Base-by-base conservation (phyloP, 345 rosid genomes). In the Capsella bursapastoris region DNA sequence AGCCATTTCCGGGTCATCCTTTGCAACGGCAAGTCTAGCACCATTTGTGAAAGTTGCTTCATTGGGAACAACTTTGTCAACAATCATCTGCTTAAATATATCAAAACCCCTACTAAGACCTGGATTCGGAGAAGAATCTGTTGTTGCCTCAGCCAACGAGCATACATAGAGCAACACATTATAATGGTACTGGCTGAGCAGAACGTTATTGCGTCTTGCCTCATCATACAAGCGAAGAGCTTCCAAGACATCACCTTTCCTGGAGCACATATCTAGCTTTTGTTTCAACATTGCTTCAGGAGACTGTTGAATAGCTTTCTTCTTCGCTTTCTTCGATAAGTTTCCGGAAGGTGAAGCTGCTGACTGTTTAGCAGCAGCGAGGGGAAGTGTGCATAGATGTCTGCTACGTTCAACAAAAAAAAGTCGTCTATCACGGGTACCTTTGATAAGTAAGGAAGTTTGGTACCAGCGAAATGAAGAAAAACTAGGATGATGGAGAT, bases 1-100 rank as follows among this genome's bases (percentile, higher is more conserved):
- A 50, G 99, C 97, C 97, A 87, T 87, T 8, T 90, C 91, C 3
- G 89, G 96, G 79, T 92, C 97, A 63, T 90, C 97, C 76, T 73
- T 59, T 11, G 87, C 93, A 64, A 82, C 85, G 8, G 97, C 97
- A 56, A 95, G 75, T 70, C 97, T 90, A 15, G 97, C 96, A 40
- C 80, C 78, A 65, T 83, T 92, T 0, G 99, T 95, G 81, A 95
- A 95, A 12, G 97, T 90, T 61, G 99, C 87, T 71, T 95, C 99
- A 66, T 87, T 92, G 3, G 97, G 97, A 73, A 71, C 79, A 66
- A 92, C 83, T 71, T 88, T 83, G 49, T 86, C 88, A 27, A 66
- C 74, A 69, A 83, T 64, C 99, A 95, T 95, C 66, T 85, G 88
- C 80, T 78, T 84, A 64, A 84, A 90, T 70, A 94, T 92, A 82